Evolutionary conservation across 495 filamentous ascomycete genomes (phyloP).

Genomic region (Aspergillus baeticus): DNA sequence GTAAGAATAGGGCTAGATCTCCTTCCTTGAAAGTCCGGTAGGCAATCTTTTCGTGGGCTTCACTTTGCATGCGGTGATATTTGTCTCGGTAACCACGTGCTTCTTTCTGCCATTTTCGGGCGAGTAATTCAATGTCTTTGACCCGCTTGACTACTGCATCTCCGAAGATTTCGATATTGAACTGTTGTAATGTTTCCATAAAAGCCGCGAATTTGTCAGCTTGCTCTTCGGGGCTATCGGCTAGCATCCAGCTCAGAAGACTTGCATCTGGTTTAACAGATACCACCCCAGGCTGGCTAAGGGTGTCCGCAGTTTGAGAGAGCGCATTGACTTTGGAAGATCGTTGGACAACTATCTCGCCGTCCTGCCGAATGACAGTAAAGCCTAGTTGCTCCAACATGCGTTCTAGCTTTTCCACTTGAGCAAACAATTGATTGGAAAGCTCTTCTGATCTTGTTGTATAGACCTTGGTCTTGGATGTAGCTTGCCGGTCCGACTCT

Average conservation of each 20-base stretch:
- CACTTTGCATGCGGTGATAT: constrained; percentile 76
- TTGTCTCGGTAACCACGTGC: constrained; percentile 84
- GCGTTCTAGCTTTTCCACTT: constrained; percentile 71
- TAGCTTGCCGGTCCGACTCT: constrained; percentile 46
- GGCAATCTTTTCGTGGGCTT: constrained; percentile 96
- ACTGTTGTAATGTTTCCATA: constrained; percentile 64
- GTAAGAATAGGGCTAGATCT: constrained; percentile 92
- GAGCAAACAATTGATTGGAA: constrained; percentile 72
- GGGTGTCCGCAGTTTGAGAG: constrained; percentile 56
- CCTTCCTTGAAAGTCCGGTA: constrained; percentile 95
- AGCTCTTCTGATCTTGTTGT: constrained; percentile 73
- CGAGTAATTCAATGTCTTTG: constrained; percentile 85
- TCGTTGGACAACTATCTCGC: constrained; percentile 72
- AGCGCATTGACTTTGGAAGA: constrained; percentile 64
- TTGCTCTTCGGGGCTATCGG: constrained; percentile 63
- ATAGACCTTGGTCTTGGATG: constrained; percentile 57
- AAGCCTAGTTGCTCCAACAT: constrained; percentile 87
- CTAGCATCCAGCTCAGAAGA: constrained; percentile 76
- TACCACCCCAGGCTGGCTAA: constrained; percentile 59
- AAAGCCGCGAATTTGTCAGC: constrained; percentile 68
- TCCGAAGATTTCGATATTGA: constrained; percentile 78
- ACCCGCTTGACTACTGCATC: constrained; percentile 82
- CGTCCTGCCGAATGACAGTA: constrained; percentile 70
- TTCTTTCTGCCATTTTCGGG: constrained; percentile 88
- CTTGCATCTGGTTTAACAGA: constrained; percentile 57